Base-by-base conservation (phyloP, 1,284 basidiomycete species). In the Tilletiopsis washingtonensis region DNA sequence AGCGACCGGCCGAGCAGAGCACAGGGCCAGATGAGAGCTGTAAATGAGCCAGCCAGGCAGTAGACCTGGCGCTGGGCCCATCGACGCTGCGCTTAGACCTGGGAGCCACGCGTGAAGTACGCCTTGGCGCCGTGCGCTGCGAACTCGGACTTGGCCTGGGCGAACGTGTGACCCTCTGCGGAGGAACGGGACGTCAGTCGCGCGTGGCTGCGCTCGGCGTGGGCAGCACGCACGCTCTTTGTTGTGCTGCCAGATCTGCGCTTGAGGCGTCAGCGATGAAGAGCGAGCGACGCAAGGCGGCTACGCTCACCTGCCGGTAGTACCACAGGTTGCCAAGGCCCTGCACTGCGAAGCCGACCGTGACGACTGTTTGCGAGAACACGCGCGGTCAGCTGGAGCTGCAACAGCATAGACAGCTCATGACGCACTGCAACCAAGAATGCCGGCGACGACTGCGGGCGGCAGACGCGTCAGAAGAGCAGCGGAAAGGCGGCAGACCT, bases 321-420 rank as follows among this genome's bases (percentile, higher is more conserved):
- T 86, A 89, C 73, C 81, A 86, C n/a, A 81, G 81, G 68, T 83
- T 82, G 15, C 88, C 90, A 43, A 84, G 62, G 7, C 86, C 86
- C 74, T 98, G 90, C 27, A 93, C 53, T 3, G 80, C 78, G 89
- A 94, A 98, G 25, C 89, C 90, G 26, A 84, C 78, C 6, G 86
- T 89, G 2, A 90, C 81, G 42, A 98, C 29, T 34, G 29, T n/a
- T 9, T 34, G 29, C n/a, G n/a, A n/a, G n/a, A n/a, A n/a, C n/a
- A n/a, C n/a, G n/a, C n/a, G n/a, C n/a, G n/a, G n/a, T n/a, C n/a
- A n/a, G n/a, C n/a, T n/a, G n/a, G n/a, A n/a, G n/a, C n/a, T n/a
- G n/a, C n/a, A n/a, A n/a, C n/a, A n/a, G n/a, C n/a, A n/a, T n/a
- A n/a, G n/a, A n/a, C n/a, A n/a, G n/a, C n/a, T n/a, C n/a, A 9